Evolutionary conservation across 176 grass and related monocot genomes (phyloP).

Genomic region (Ananas comosus): DNA sequence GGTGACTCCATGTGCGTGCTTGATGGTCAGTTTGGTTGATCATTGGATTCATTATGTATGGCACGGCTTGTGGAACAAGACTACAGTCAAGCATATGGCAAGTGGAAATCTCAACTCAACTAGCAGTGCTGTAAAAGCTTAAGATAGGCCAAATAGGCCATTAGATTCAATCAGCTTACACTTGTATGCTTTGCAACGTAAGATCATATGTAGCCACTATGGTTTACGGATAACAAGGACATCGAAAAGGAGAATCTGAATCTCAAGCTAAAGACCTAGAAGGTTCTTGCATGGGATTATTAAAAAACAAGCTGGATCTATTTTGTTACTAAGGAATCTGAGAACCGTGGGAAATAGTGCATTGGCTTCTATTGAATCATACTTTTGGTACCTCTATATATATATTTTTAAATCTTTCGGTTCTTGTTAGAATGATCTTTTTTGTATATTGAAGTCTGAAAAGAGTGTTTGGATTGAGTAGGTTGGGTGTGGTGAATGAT

Average conservation of each 20-base stretch:
- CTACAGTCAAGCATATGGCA: no score
- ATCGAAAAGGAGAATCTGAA: no score
- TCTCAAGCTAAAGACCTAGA: neutral
- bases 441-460: no score
- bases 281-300: neutral
- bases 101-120: no score
- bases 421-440: no score
- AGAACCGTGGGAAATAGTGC: neutral
- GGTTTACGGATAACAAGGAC: slow-evolving; percentile 17
- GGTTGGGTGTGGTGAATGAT: no score
- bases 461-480: no score
- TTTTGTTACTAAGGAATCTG: neutral
- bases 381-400: no score
- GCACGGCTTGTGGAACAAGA: slow-evolving; percentile 14
- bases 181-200: slow-evolving; percentile 4
- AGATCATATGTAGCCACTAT: slow-evolving; percentile 7
- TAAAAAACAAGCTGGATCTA: neutral
- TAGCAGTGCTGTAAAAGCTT: no score
- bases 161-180: slow-evolving; percentile 33
- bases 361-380: no score
- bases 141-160: neutral
- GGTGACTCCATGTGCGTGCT: slow-evolving; percentile 22
- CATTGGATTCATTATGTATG: slow-evolving; percentile 30
- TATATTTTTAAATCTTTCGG: no score
- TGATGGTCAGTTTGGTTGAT: slow-evolving; percentile 24